Evolutionary conservation across 2,329 filamentous ascomycete genomes (phyloP).

Genomic region (Pseudohalonectria lignicola): DNA sequence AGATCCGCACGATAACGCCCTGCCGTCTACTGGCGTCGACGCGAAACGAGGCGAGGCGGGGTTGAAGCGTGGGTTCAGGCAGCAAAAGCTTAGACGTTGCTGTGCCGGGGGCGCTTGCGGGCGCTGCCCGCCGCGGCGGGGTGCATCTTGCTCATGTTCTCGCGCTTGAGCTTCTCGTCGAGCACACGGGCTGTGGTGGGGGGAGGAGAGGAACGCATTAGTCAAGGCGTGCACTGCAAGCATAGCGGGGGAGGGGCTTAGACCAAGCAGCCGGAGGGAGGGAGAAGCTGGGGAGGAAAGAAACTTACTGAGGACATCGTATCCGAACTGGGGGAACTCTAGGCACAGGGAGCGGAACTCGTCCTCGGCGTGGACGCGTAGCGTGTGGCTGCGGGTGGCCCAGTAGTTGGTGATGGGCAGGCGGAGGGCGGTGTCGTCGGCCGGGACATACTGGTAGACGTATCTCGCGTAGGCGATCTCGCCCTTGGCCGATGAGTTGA

Average conservation of each 20-base stretch:
- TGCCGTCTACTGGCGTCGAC: too few relatives aligned
- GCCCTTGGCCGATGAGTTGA: constrained; percentile 76
- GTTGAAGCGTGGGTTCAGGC: too few relatives aligned
- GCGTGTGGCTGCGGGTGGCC: constrained; percentile 68
- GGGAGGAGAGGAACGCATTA: background rate
- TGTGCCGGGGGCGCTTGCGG: constrained; percentile 47
- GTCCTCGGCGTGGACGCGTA: constrained; percentile 75
- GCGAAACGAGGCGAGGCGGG: too few relatives aligned
- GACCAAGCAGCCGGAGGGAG: too few relatives aligned
- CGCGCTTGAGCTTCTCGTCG: constrained; percentile 56
- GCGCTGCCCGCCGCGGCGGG: constrained; percentile 31
- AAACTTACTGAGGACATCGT: constrained; percentile 71
- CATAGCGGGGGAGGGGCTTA: too few relatives aligned
- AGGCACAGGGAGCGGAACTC: constrained; percentile 80
- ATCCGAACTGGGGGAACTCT: constrained; percentile 84
- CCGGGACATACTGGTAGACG: constrained; percentile 67
- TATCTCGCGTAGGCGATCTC: constrained; percentile 89
- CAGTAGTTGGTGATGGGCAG: constrained; percentile 84
- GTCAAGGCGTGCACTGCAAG: background rate
- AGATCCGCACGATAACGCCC: too few relatives aligned
- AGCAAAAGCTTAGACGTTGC: constrained; percentile 18
- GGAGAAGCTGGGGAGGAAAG: too few relatives aligned
- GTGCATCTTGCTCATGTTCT: constrained; percentile 49
- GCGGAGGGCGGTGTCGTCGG: constrained; percentile 62
- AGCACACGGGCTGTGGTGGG: constrained; percentile 42